A percentile compares a stretch with the other conserved stretches of the same genome.
phyloP scores from a whole-genome alignment of 2,329 filamentous ascomycete genomes.

The Alternaria sp. region DNA sequence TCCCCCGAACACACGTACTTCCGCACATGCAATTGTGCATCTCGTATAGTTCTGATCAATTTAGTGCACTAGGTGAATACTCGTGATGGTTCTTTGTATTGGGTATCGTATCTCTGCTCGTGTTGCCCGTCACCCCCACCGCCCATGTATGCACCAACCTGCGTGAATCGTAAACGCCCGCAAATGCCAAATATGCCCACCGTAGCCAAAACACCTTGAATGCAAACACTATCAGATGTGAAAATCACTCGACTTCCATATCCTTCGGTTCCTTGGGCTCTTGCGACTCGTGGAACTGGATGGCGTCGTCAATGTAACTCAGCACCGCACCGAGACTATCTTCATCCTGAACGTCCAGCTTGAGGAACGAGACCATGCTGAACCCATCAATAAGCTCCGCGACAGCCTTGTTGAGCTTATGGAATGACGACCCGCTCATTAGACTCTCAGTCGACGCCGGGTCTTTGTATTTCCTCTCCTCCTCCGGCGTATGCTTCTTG shows the following conservation, averaged over 20 bases:
- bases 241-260: not conserved
- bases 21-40: not conserved
- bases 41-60: not conserved
- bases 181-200: not conserved
- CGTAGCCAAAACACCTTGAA: slow-evolving; percentile 8
- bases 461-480: slow-evolving; percentile 62
- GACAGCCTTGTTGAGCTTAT: slow-evolving; percentile 83
- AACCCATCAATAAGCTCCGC: slow-evolving; percentile 94
- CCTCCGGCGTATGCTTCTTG: slow-evolving; percentile 49
- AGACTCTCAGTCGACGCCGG: slow-evolving; percentile 70
- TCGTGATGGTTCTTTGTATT: not conserved
- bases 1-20: not conserved
- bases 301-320: slow-evolving; percentile 92
- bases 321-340: slow-evolving; percentile 85
- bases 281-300: slow-evolving; percentile 91
- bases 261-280: slow-evolving; percentile 81
- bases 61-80: not conserved
- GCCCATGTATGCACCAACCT: not conserved
- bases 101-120: slow-evolving; percentile 10
- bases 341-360: slow-evolving; percentile 87
- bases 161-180: not conserved
- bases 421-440: slow-evolving; percentile 82
- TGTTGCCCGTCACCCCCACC: not conserved
- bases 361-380: slow-evolving; percentile 95
- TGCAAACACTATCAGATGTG: slow-evolving; percentile 2